phyloP scores from a whole-genome alignment of 306 rosid species.

The Lagenaria siceraria region DNA sequence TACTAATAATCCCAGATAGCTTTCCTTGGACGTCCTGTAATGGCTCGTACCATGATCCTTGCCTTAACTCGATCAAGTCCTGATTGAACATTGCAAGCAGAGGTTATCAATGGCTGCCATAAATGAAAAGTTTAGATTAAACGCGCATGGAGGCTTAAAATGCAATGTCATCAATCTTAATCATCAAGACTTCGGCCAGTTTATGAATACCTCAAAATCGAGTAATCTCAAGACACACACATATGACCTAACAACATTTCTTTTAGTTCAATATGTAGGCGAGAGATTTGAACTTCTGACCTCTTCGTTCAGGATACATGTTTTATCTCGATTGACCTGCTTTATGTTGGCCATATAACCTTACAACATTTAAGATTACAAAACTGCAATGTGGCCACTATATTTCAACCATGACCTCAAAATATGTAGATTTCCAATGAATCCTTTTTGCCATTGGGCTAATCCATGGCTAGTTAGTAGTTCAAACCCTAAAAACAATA shows the following conservation, averaged over 20 bases:
- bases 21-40: conserved; percentile 50
- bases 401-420: background rate
- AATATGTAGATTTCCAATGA: background rate
- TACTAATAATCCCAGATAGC: conserved; percentile 67
- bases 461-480: background rate
- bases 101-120: background rate
- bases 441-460: background rate
- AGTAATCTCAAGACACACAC: background rate
- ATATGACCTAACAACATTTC: background rate
- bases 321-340: too few relatives aligned
- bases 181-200: background rate
- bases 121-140: background rate
- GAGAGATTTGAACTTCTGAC: too few relatives aligned
- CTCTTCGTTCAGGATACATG: too few relatives aligned
- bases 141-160: background rate
- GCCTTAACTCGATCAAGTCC: conserved; percentile 23
- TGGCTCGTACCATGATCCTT: conserved; percentile 88
- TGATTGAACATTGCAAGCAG: background rate
- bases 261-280: too few relatives aligned
- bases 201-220: background rate
- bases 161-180: background rate
- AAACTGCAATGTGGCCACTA: background rate
- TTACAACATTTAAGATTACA: background rate
- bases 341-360: background rate
- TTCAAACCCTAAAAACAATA: background rate